These are phyloP conservation scores for Irpex sp. DNA, from an alignment of 1,284 basidiomycete genomes.

Conservation along the genomic window DNA sequence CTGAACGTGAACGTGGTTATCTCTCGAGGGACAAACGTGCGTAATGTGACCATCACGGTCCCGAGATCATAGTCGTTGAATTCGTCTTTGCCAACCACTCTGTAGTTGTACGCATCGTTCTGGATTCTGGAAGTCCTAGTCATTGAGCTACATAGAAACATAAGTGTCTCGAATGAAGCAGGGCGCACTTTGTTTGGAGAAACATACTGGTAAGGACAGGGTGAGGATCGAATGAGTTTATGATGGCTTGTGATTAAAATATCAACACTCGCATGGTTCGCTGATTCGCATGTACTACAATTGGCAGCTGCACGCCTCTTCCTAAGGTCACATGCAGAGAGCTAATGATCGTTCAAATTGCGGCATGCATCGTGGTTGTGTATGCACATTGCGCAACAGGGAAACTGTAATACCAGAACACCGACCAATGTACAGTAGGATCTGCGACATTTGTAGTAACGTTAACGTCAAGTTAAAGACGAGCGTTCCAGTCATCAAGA, in stretches of 20 bases:
- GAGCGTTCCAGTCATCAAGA: no score
- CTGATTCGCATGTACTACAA: background rate
- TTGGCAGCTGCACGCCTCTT: no score
- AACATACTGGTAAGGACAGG: background rate
- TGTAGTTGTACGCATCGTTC: background rate
- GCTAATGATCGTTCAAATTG: no score
- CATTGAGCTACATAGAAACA: background rate
- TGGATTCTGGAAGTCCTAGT: background rate
- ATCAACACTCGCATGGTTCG: background rate
- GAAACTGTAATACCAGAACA: no score
- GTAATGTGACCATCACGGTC: background rate
- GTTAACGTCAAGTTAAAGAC: no score
- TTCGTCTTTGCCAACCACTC: no score
- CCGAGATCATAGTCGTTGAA: no score
- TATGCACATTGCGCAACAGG: no score
- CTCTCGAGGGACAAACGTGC: background rate
- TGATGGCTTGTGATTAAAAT: background rate
- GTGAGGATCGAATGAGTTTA: background rate
- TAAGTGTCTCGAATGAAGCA: background rate
- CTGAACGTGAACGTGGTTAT: background rate
- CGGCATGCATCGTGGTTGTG: no score
- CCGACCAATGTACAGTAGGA: no score
- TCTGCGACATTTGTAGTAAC: no score
- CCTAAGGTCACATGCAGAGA: no score
- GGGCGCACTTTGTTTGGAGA: background rate